Base-by-base conservation (phyloP, 768 basidiomycete genomes). In the Boletus rubroflammeus region DNA sequence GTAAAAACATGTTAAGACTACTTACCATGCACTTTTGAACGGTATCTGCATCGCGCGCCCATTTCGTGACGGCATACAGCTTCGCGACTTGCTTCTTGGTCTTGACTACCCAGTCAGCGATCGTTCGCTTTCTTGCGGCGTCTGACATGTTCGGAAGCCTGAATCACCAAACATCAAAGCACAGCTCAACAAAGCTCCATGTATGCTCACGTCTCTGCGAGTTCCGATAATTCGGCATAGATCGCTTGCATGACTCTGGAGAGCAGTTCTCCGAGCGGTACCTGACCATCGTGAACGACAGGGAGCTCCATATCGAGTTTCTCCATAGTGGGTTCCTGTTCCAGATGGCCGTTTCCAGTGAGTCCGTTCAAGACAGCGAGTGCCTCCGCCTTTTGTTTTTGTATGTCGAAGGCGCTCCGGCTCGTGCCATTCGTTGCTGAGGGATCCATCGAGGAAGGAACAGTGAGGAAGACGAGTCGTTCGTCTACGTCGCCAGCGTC, bases 71-170 rank as follows among this genome's bases (percentile, higher is more conserved):
- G 11, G 92, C 93, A 63, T 92, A 91, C 14, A 95, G 72, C 69
- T 94, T 94, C 29, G 93, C 86, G 32, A 93, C 82, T 63, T 96
- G 93, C 63, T 93, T 88, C 72, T 95, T 90, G 6, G 81, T 90
- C 67, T 86, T 85, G n/a, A 93, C 87, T 0, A 93, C 91, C 82
- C 89, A 95, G 60, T 94, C 91, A 3, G 90, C 90, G 31, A 95
- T 73, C 17, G 80, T 83, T 34, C 89, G 83, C 64, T 94, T 94
- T 48, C 92, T 81, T 47, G 84, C 86, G 21, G 72, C 73, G 62
- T 93, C 90, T 14, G 89, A 90, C 86, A 88, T 88, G 64, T 86
- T 85, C 41, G 89, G 90, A 76, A 92, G 81, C 17, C 84, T 86
- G 54, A 19, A 56, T 34, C 39, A 31, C 29, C 10, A 43, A 41